Evolutionary conservation across 352 stramenopile species (phyloP), one percentile per base, ranked within the genome.

Genomic region (Pilasporangium apinafurcum): DNA sequence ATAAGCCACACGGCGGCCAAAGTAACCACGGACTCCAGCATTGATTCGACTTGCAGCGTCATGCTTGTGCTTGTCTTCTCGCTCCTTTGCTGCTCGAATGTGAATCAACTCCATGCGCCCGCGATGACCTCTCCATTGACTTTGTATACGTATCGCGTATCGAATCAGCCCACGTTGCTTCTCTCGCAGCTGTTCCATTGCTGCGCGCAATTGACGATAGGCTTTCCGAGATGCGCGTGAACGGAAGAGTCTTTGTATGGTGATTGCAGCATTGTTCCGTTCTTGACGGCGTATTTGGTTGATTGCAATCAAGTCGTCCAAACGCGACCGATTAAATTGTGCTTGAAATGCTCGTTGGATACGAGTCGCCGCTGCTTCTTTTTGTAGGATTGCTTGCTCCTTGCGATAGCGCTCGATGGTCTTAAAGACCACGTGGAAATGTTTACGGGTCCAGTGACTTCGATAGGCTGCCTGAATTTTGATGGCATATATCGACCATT

Each of bases 221-320:
- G 58, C 62, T 17, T 68, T 68, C 20, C 79, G 60, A 20, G 75
- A 62, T 8, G 65, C 59, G 8, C 79, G 61, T 1, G 75, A 77
- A 16, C 73, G 71, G 50, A 70, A 88, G 7, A 86, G 58, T 5
- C 73, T 59, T 40, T 91, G 79, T 13, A 88, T 51, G 12, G 62
- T 49, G 0, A 65, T 63, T 7, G 75, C 79, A 9, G 73, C 73
- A 10, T 80, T 57, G 7, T 56, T 34, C 33, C 73, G 58, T 46
- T 91, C 73, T 36, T 68, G 57, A 10, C 75, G 64, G 0, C 64
- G 68, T 17, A 58, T 63, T 34, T 80, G 63, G 29, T 86, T 82
- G 25, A 88, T 66, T 10, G 62, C 59, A 48, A 88, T 86, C 41
- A 91, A 31, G 28, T 91, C 79, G 34, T 83, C 73, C 28, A 91